Conservation (phyloP, 495 filamentous ascomycete species). For the Mytilinidion resinicola region DNA sequence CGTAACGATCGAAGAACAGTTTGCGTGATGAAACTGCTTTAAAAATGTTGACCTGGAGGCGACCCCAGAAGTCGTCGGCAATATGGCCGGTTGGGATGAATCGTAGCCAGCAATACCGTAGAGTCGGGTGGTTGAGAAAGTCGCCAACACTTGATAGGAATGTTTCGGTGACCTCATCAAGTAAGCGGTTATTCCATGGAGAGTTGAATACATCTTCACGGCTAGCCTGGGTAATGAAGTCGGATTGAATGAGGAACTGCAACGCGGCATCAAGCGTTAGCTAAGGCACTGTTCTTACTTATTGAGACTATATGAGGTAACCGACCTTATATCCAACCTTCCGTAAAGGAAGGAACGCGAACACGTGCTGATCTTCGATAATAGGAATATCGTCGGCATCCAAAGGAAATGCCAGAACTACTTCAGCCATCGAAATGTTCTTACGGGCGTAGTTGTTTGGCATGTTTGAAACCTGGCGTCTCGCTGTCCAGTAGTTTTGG, state of each 20-base stretch:
- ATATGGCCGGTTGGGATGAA: slow-evolving; percentile 5
- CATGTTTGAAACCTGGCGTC: not conserved
- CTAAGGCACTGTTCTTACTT: too few relatives aligned
- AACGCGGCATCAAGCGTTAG: not conserved
- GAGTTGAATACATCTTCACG: slow-evolving; percentile 1
- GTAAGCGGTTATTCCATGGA: slow-evolving; percentile 5
- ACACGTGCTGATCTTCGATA: slow-evolving; percentile 4
- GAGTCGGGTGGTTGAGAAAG: not conserved
- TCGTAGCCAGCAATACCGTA: slow-evolving; percentile 2
- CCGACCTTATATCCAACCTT: slow-evolving; percentile 7
- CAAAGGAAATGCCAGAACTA: slow-evolving; percentile 10
- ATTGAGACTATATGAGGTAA: not conserved
- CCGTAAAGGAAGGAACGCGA: slow-evolving; percentile 9
- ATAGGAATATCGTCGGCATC: slow-evolving; percentile 1
- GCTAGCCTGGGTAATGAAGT: slow-evolving; percentile 11
- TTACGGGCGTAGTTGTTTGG: not conserved
- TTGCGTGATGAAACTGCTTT: not conserved
- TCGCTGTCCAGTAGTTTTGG: not conserved
- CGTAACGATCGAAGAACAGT: too few relatives aligned
- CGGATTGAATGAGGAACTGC: slow-evolving; percentile 13
- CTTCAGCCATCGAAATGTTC: not conserved
- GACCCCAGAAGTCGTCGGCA: slow-evolving; percentile 6
- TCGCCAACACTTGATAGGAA: not conserved
- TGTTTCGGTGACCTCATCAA: not conserved
- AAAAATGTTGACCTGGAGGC: not conserved